A percentile compares a stretch with the other conserved stretches of the same genome.
These are phyloP conservation scores for Madurella fahalii DNA, from an alignment of 2,329 filamentous ascomycete genomes.

Conservation along the genomic window DNA sequence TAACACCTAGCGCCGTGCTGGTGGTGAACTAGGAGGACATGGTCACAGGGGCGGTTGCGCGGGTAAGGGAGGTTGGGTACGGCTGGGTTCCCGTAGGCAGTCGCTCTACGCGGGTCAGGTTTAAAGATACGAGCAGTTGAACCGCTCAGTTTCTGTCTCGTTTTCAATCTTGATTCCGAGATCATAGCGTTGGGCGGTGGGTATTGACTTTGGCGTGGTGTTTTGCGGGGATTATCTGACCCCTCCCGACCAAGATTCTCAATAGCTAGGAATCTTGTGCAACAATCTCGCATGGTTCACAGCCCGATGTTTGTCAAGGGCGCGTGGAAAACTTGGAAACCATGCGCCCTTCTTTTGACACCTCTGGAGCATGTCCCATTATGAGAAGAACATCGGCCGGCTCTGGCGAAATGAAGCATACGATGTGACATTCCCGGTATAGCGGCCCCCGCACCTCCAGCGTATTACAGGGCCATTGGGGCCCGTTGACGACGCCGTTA, in stretches of 20 bases:
- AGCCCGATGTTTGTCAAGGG: not conserved
- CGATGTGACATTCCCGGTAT: not conserved
- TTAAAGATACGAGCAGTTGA: too few species aligned
- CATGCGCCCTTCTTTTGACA: conserved; percentile 3
- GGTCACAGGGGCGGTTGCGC: not conserved
- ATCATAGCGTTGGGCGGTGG: too few species aligned
- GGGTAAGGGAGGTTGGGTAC: not conserved
- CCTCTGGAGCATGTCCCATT: not conserved
- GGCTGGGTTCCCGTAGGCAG: not conserved
- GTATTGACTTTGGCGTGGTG: too few species aligned
- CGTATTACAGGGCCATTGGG: not conserved
- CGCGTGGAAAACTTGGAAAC: not conserved
- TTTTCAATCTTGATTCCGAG: too few species aligned
- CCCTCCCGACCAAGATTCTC: too few species aligned
- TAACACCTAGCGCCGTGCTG: conserved; percentile 86
- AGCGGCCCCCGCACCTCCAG: not conserved
- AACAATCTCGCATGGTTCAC: not conserved
- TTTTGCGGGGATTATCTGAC: too few species aligned
- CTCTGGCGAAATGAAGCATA: not conserved
- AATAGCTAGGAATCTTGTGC: not conserved
- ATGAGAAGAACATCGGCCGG: not conserved
- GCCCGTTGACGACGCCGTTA: not conserved
- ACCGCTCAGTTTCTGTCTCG: too few species aligned
- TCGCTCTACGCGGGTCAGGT: too few species aligned
- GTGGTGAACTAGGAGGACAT: conserved; percentile 57